Base-by-base conservation (phyloP, 2,329 filamentous ascomycete species). In the Onygenales sp. region DNA sequence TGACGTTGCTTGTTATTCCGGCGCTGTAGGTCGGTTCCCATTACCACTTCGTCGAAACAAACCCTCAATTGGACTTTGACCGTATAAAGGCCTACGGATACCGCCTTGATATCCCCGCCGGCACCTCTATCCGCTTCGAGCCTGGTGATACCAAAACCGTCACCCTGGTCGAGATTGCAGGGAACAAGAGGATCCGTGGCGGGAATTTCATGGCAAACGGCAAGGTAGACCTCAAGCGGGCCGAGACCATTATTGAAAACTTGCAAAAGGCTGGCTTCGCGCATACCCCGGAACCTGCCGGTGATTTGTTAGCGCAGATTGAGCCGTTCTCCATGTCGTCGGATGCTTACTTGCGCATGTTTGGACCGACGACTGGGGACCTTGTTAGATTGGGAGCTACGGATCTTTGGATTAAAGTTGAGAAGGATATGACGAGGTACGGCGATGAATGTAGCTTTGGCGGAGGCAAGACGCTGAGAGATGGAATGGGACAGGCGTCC, bases 371-470 rank as follows among this genome's bases (percentile, higher is more conserved):
- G 0, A 87, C 85, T 1, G 92, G 91, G 3, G 92, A 97, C 70
- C 65, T 84, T n/a, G 82, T 97, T 37, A 77, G 88, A 31, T 74
- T 97, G 14, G 91, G 88, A 0, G 79, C 82, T 57, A 97, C 91
- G 2, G 86, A 95, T 67, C 77, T 97, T 8, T 96, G 91, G 90
- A 78, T 97, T 63, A 82, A 84, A 68, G 87, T 97, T 5, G 92
- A 97, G 72, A 86, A 84, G 57, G 92, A 97, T 65, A 74, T 86
- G 62, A 92, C 91, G 0, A 74, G 76, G 4, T 94, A 95, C 65
- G 92, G 92, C 7, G 92, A 97, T 58, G 92, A 97, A 73, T 96
- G 91, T 68, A 86, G 90, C 59, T 97, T 97, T 69, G 92, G 92
- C 13, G 92, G 92, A 44, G 92, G 92, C 46, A 97, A 97, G 77